Base-by-base conservation (phyloP, 352 stramenopile species). In the Phytophthora pluvialis region DNA sequence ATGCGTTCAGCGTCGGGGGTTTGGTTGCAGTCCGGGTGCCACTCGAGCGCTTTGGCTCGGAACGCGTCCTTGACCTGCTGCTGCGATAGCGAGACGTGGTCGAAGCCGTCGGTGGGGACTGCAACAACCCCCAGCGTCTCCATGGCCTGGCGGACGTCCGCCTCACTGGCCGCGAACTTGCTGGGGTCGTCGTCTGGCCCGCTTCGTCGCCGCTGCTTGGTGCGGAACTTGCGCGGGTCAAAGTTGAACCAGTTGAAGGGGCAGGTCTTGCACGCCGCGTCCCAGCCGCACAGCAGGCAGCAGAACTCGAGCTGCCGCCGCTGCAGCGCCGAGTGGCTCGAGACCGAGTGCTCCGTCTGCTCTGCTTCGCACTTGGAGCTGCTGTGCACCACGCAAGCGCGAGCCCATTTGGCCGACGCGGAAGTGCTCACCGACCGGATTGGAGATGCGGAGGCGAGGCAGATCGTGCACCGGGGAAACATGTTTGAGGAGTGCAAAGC, bases 11-110 rank as follows among this genome's bases (percentile, higher is more conserved):
- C 93, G 15, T 75, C 64, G n/a, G 86, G 78, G 18, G 89, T 64
- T 9, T 78, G 60, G 60, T 97, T 97, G 72, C 96, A 98, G 72
- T 98, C 95, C 0, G 95, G 95, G 59, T 98, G 95, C 75, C 91
- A 98, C 67, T 91, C 87, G 10, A 98, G 77, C 26, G 93, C 93
- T 51, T 89, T 76, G 39, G 49, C 64, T 59, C 83, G 80, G 58
- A 91, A 91, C 15, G 83, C 80, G 4, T 67, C 67, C 49, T 91
- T 91, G 16, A 91, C 60, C 13, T 68, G 50, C 15, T 52, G 33
- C 26, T 65, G 47, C 11, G 68, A 57, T 39, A 69, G 61, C 47
- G 51, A 45, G 8, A 26, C 12, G 12, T 32, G 60, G 42, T 57
- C 44, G 33, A 45, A 50, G 4, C 42, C 21, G 31, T 36, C 38